Evolutionary conservation across 352 stramenopile genomes (phyloP).

Genomic region (Phytophthora pistaciae): DNA sequence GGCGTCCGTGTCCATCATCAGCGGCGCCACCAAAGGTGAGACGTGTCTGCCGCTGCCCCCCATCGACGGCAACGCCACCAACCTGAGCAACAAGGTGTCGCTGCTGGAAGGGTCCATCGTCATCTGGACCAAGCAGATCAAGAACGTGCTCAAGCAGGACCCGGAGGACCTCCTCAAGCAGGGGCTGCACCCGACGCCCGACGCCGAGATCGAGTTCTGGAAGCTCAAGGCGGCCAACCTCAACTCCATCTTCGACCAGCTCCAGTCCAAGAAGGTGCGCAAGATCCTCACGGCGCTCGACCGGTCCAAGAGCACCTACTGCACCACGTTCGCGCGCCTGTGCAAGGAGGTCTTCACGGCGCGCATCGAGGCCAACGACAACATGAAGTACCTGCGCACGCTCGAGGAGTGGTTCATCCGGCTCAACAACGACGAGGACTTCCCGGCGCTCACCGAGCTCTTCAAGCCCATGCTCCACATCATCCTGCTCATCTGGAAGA

Average conservation of each 20-base stretch:
- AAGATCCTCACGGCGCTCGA: constrained; percentile 96
- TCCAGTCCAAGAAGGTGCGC: constrained; percentile 94
- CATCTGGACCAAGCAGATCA: constrained; percentile 99
- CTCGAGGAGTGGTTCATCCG: constrained; percentile 97
- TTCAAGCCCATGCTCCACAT: constrained; percentile 99
- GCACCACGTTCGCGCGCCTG: constrained; percentile 95
- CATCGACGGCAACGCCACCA: constrained; percentile 84
- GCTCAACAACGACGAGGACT: constrained; percentile 96
- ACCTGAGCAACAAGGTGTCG: constrained; percentile 94
- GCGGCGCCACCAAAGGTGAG: constrained; percentile 97
- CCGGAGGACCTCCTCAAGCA: constrained; percentile 97
- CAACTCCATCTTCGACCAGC: constrained; percentile 96
- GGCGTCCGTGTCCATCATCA: constrained; percentile 96
- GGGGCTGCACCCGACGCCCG: constrained; percentile 96
- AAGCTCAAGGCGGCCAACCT: constrained; percentile 96
- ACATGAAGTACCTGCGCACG: constrained; percentile 98
- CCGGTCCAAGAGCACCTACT: constrained; percentile 97
- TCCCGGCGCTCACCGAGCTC: constrained; percentile 90
- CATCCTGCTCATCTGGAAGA: constrained; percentile 99
- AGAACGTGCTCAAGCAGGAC: constrained; percentile 98
- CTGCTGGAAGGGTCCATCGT: constrained; percentile 98
- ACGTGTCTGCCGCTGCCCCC: constrained; percentile 96
- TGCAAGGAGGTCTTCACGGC: constrained; percentile 98
- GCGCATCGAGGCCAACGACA: constrained; percentile 97
- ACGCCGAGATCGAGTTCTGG: constrained; percentile 98